Evolutionary conservation across 352 stramenopile genomes (phyloP), one percentile per base, ranked within the genome.

Genomic region (Globisporangium nunn): DNA sequence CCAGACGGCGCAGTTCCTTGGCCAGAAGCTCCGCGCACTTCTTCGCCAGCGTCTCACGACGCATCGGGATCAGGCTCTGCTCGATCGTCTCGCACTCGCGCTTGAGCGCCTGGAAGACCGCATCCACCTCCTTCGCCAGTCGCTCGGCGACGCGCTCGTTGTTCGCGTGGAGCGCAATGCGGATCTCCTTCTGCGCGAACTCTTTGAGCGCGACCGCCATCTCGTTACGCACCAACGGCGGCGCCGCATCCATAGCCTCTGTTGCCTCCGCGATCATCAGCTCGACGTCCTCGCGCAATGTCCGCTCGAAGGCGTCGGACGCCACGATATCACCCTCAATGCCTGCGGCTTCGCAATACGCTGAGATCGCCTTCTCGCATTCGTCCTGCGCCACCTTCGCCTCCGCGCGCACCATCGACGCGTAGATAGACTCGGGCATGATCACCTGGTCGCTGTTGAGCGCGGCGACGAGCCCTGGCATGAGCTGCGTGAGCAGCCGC

Each of bases 341-440:
- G 14, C 66, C 73, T 54, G 72, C 69, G 62, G 81, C 74, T 61
- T 89, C 78, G n/a, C 82, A 89, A 47, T 84, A 79, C 12, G 67
- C 67, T 0, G 74, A 54, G 57, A 94, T 94, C 23, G 68, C 68
- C 31, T 76, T 75, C 46, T 91, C 74, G 40, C 67, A 91, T 18
- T 62, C 66, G 45, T 81, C 73, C 57, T 89, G 83, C 3, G 68
- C 59, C 17, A 74, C 76, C 45, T 84, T 81, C 6, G 81, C 82
- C 55, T 95, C 78, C 0, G 82, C 81, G 50, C 83, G 81, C 33
- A 91, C 82, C 69, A 95, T 88, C 1, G 82, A 92, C 50, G 85
- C 85, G 58, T 92, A 95, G 62, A 95, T 95, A 4, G 85, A 93
- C 63, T 93, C 85, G 0, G 85, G 85, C 85, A 95, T 91, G 55